Percentiles rank a stretch among this genome's conserved stretches.
Conservation (phyloP, 805 yeast genomes). For the Jamesozyma lodderae region DNA sequence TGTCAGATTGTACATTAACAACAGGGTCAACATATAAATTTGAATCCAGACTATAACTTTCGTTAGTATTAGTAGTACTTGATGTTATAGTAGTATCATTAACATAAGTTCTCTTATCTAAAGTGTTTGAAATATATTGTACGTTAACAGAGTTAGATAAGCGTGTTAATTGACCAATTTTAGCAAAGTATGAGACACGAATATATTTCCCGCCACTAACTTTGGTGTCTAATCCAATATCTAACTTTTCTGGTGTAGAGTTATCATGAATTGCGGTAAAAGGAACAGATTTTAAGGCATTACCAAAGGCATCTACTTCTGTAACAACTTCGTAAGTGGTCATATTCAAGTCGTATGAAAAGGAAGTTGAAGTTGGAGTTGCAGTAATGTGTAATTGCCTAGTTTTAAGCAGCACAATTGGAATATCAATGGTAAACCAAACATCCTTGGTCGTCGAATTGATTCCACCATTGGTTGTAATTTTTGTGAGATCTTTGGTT, state of each 20-base stretch:
- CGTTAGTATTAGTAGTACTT: neutral
- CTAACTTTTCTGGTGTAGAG: conserved; percentile 18
- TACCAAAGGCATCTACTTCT: conserved; percentile 19
- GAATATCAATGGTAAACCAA: conserved; percentile 26
- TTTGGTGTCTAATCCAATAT: conserved; percentile 15
- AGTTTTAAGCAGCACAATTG: conserved; percentile 13
- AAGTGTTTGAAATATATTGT: neutral
- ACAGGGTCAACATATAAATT: conserved; percentile 1
- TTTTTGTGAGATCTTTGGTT: conserved; percentile 11
- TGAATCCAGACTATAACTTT: no score
- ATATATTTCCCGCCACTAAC: conserved; percentile 24
- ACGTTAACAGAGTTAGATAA: neutral
- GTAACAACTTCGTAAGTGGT: conserved; percentile 20
- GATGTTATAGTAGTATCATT: neutral
- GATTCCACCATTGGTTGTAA: conserved; percentile 23
- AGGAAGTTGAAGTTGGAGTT: conserved; percentile 10
- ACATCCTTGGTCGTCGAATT: conserved; percentile 16
- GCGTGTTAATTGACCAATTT: conserved; percentile 3
- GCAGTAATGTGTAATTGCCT: conserved; percentile 18
- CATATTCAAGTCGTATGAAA: conserved; percentile 12
- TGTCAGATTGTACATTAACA: neutral
- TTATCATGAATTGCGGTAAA: conserved; percentile 19
- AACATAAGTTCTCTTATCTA: neutral
- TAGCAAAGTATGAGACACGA: conserved; percentile 20
- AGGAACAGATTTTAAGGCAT: conserved; percentile 18